phyloP scores from a whole-genome alignment of 768 basidiomycete species.

The Lentinus tigrinus region DNA sequence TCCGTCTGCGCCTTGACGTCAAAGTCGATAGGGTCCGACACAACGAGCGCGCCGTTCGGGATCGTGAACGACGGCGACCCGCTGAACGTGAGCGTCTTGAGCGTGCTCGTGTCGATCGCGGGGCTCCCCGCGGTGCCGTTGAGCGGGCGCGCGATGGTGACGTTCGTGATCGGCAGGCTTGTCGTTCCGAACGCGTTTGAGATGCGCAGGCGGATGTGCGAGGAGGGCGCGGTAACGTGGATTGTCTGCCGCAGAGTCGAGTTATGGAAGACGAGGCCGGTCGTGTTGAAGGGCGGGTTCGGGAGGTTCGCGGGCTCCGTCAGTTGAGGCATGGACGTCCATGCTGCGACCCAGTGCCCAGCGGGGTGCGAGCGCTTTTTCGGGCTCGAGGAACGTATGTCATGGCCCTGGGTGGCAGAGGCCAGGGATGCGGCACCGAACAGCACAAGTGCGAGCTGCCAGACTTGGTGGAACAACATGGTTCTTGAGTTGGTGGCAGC shows the following conservation, averaged over 20 bases:
- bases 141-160: constrained; percentile 40
- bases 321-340: constrained; percentile 32
- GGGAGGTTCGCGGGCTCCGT: constrained; percentile 32
- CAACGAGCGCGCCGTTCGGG: constrained; percentile 44
- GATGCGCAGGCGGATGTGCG: constrained; percentile 43
- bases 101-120: constrained; percentile 34
- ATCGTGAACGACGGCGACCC: constrained; percentile 39
- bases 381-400: background rate
- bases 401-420: background rate
- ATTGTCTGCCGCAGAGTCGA: constrained; percentile 50
- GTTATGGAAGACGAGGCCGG: constrained; percentile 40
- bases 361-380: background rate
- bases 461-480: background rate
- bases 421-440: background rate
- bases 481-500: background rate
- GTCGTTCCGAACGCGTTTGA: constrained; percentile 49
- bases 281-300: constrained; percentile 26
- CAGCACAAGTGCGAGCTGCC: background rate
- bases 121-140: constrained; percentile 37
- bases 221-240: constrained; percentile 39
- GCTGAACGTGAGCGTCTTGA: constrained; percentile 43
- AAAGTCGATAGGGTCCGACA: constrained; percentile 46
- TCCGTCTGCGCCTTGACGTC: constrained; percentile 37
- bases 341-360: constrained; percentile 30
- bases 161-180: constrained; percentile 43